A percentile compares a stretch with the other conserved stretches of the same genome.
Evolutionary conservation across 345 rosid species (phyloP).

Genomic region (Lepidium africanum): DNA sequence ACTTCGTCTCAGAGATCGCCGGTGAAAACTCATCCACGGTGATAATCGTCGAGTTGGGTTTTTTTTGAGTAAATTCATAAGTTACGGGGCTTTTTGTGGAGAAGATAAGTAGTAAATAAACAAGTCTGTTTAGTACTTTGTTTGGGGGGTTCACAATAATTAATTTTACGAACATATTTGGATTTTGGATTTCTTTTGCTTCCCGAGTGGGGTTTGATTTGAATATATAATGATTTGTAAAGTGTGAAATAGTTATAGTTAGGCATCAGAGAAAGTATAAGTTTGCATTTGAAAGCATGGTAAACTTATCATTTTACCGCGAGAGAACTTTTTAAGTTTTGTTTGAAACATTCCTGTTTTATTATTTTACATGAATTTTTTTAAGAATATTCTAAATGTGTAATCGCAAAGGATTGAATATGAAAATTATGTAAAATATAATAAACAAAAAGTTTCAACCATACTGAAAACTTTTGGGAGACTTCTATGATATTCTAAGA

Average conservation of each 20-base stretch:
- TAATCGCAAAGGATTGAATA: neutral
- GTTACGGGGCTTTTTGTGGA: slow-evolving; percentile 3
- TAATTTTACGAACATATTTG: neutral
- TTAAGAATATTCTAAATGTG: neutral
- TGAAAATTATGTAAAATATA: neutral
- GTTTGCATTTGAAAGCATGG: neutral
- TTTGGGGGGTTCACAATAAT: neutral
- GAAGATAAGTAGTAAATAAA: too few relatives aligned
- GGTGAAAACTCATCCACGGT: slow-evolving; percentile 29
- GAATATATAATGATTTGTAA: neutral
- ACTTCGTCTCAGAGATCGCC: slow-evolving; percentile 27
- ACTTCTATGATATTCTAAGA: neutral
- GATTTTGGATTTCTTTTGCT: neutral
- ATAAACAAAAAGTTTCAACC: neutral
- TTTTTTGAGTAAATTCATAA: neutral
- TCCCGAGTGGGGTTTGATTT: slow-evolving; percentile 13
- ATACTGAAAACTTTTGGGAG: neutral
- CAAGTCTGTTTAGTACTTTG: slow-evolving; percentile 9
- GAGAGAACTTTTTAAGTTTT: neutral
- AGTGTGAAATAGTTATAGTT: neutral
- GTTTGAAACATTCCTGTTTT: neutral
- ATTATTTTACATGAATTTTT: too few relatives aligned
- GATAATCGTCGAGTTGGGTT: neutral
- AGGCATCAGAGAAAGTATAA: neutral
- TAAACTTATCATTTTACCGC: slow-evolving; percentile 20